Evolutionary conservation across 148 eudicot species (phyloP).

Genomic region (Cornus controversa): DNA sequence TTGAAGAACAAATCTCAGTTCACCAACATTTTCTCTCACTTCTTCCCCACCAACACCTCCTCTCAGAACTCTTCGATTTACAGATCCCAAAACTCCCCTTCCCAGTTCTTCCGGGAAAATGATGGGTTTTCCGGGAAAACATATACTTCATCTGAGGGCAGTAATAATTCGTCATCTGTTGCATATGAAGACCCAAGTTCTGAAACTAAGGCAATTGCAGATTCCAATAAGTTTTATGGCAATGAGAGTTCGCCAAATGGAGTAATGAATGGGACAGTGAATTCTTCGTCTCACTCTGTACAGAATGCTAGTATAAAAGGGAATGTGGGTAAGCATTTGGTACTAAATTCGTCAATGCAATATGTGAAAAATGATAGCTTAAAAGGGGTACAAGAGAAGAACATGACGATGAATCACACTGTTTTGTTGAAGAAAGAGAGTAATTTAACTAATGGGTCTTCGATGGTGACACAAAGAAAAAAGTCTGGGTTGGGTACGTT

Average conservation of each 20-base stretch:
- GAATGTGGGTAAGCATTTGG: too few species aligned
- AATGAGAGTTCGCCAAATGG: too few species aligned
- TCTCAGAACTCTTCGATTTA: not conserved
- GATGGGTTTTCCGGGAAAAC: not conserved
- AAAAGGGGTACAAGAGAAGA: conserved; percentile 1
- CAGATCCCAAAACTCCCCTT: not conserved
- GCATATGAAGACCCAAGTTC: not conserved
- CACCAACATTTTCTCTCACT: conserved; percentile 33
- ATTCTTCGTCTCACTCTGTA: too few species aligned
- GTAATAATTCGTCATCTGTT: not conserved
- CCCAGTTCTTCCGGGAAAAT: not conserved
- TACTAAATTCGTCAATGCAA: not conserved
- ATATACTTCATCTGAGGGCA: not conserved
- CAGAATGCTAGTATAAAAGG: too few species aligned
- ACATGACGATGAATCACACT: not conserved
- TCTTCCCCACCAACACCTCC: conserved; percentile 31
- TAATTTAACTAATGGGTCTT: not conserved
- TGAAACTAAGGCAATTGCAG: not conserved
- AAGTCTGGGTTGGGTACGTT: conserved; percentile 26
- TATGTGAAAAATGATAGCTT: not conserved
- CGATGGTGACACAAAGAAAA: not conserved
- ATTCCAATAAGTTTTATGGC: too few species aligned
- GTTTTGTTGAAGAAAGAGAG: not conserved
- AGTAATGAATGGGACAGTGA: too few species aligned
- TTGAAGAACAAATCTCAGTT: conserved; percentile 30